These are phyloP conservation scores for Calycina herbarum DNA, from an alignment of 2,329 filamentous ascomycete species.

Conservation along the genomic window DNA sequence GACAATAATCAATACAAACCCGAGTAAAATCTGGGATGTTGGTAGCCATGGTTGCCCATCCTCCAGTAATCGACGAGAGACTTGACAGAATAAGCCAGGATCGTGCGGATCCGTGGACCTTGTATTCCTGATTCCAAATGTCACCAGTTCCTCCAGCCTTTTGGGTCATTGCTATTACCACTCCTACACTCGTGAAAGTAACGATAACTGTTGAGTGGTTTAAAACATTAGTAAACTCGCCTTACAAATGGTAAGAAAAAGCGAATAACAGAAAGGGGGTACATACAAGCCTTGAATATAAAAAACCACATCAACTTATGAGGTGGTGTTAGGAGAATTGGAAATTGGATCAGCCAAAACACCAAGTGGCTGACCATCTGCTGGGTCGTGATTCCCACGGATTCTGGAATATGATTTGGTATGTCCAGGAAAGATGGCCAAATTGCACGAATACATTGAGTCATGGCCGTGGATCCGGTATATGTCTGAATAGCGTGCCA, in stretches of 20 bases:
- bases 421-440: slow-evolving; percentile 55
- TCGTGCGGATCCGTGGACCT: slow-evolving; percentile 24
- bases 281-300: slow-evolving; percentile 46
- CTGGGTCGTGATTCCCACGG: slow-evolving; percentile 55
- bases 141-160: slow-evolving; percentile 30
- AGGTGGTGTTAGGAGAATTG: slow-evolving; percentile 51
- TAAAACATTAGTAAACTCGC: not conserved
- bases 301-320: slow-evolving; percentile 52
- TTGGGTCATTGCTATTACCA: slow-evolving; percentile 30
- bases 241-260: not conserved
- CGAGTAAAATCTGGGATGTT: slow-evolving; percentile 25
- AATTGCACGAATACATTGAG: slow-evolving; percentile 45
- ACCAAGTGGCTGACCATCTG: slow-evolving; percentile 57
- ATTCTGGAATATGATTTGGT: slow-evolving; percentile 50
- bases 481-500: slow-evolving; percentile 36
- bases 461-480: slow-evolving; percentile 39
- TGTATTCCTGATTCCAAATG: slow-evolving; percentile 31
- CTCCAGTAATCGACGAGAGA: slow-evolving; percentile 32
- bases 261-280: not conserved
- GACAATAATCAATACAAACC: not conserved
- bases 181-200: slow-evolving; percentile 24
- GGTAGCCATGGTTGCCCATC: slow-evolving; percentile 33
- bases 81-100: slow-evolving; percentile 34
- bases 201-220: slow-evolving; percentile 23
- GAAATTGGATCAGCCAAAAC: slow-evolving; percentile 32